phyloP scores from a whole-genome alignment of 2,329 filamentous ascomycete species.

The Xylariaceae sp. region DNA sequence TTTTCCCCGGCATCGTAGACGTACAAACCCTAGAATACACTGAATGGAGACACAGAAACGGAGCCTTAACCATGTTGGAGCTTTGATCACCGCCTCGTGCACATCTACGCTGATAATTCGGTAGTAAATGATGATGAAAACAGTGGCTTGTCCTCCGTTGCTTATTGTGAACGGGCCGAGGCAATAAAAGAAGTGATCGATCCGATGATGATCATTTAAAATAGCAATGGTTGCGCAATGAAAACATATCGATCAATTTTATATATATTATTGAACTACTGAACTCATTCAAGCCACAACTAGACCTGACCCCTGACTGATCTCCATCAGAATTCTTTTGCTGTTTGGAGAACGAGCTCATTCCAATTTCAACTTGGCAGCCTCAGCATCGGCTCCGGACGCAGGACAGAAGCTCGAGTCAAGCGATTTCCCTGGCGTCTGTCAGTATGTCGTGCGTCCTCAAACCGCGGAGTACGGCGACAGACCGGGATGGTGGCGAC shows the following conservation, averaged over 20 bases:
- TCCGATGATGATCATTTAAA: neutral
- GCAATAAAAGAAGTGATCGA: neutral
- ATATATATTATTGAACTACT: neutral
- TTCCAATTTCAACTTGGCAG: constrained; percentile 12
- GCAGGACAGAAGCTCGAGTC: constrained; percentile 38
- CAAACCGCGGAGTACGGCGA: constrained; percentile 35
- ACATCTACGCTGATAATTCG: too few relatives aligned
- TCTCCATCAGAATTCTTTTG: constrained; percentile 8
- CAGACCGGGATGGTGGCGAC: constrained; percentile 30
- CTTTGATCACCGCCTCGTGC: constrained; percentile 11
- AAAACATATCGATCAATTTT: neutral
- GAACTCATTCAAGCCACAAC: neutral
- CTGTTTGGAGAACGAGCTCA: constrained; percentile 7
- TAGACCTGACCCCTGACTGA: neutral
- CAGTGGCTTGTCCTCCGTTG: neutral
- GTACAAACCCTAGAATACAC: constrained; percentile 39
- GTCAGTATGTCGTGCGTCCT: constrained; percentile 30
- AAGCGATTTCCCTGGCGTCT: constrained; percentile 29
- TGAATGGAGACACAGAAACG: constrained; percentile 36
- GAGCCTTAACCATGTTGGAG: constrained; percentile 22
- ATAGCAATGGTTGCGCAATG: constrained; percentile 1
- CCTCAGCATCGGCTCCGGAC: constrained; percentile 19
- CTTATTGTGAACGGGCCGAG: neutral
- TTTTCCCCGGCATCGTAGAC: constrained; percentile 35
- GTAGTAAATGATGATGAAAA: too few relatives aligned